Evolutionary conservation across 208 protist genomes (phyloP).

Genomic region (Leishmania braziliensis): DNA sequence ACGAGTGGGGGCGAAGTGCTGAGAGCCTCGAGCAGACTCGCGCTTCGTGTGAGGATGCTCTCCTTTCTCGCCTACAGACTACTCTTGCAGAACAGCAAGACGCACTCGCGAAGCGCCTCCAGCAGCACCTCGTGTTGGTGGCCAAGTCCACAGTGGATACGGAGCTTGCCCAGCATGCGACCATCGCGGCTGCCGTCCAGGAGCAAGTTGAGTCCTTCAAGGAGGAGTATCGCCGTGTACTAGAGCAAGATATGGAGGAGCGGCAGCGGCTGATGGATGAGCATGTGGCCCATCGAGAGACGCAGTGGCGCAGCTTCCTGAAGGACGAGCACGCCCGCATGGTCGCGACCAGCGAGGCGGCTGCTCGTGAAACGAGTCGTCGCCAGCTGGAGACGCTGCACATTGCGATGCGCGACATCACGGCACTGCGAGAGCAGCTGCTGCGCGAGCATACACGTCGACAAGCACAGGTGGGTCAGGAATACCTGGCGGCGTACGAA

Average conservation of each 20-base stretch:
- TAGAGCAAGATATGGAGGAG: constrained; percentile 48
- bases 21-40: constrained; percentile 23
- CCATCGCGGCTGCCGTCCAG: constrained; percentile 39
- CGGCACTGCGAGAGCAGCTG: constrained; percentile 45
- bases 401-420: constrained; percentile 60
- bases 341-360: constrained; percentile 17
- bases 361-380: constrained; percentile 10
- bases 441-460: constrained; percentile 38
- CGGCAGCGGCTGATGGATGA: constrained; percentile 37
- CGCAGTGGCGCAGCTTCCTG: constrained; percentile 33
- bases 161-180: constrained; percentile 10
- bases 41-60: not conserved
- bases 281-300: constrained; percentile 36
- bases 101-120: not conserved
- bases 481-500: constrained; percentile 39
- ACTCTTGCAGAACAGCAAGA: constrained; percentile 14
- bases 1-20: constrained; percentile 25
- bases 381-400: constrained; percentile 54
- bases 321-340: constrained; percentile 35
- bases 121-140: constrained; percentile 6
- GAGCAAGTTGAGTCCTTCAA: constrained; percentile 51
- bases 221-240: constrained; percentile 45
- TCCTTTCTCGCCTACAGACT: constrained; percentile 5
- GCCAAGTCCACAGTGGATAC: constrained; percentile 11
- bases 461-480: constrained; percentile 39